Percentiles rank a stretch among this genome's conserved stretches.
These are phyloP conservation scores for Phytophthora foliorum DNA, from an alignment of 352 stramenopile genomes.

Conservation along the genomic window DNA sequence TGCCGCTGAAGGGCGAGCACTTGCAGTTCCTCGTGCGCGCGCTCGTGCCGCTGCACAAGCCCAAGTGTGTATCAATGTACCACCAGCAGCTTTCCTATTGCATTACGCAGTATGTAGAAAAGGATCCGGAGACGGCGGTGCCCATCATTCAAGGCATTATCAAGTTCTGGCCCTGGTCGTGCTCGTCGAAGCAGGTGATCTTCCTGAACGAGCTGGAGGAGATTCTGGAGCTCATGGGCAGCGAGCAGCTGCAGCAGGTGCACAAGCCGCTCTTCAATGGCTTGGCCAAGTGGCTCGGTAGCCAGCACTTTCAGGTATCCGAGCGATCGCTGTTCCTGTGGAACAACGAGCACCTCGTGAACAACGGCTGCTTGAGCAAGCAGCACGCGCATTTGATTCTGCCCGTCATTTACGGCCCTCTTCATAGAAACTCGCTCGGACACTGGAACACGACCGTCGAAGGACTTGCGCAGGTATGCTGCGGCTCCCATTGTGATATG, in stretches of 20 bases:
- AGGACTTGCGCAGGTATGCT: slow-evolving; percentile 86
- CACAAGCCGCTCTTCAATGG: slow-evolving; percentile 85
- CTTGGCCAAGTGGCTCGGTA: slow-evolving; percentile 92
- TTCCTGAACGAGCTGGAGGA: slow-evolving; percentile 99
- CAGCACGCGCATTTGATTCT: slow-evolving; percentile 95
- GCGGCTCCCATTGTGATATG: slow-evolving; percentile 10
- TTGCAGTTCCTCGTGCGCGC: slow-evolving; percentile 95
- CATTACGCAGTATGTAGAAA: slow-evolving; percentile 99
- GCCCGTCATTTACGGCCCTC: slow-evolving; percentile 94
- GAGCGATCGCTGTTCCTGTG: slow-evolving; percentile 98
- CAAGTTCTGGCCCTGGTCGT: slow-evolving; percentile 96
- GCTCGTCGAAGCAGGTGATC: slow-evolving; percentile 95
- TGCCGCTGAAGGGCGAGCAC: slow-evolving; percentile 99
- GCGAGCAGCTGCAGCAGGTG: slow-evolving; percentile 82
- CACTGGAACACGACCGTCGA: slow-evolving; percentile 99
- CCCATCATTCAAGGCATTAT: slow-evolving; percentile 96
- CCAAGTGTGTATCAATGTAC: slow-evolving; percentile 97
- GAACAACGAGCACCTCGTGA: slow-evolving; percentile 99
- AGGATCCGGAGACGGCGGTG: slow-evolving; percentile 97
- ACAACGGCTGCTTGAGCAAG: slow-evolving; percentile 94
- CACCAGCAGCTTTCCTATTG: slow-evolving; percentile 99
- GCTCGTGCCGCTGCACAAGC: slow-evolving; percentile 99
- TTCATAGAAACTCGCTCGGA: slow-evolving; percentile 90
- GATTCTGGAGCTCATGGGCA: slow-evolving; percentile 96
- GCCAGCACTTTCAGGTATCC: slow-evolving; percentile 97